Evolutionary conservation across 495 filamentous ascomycete genomes (phyloP), one percentile per base, ranked within the genome.

Genomic region (Neurospora sp.): DNA sequence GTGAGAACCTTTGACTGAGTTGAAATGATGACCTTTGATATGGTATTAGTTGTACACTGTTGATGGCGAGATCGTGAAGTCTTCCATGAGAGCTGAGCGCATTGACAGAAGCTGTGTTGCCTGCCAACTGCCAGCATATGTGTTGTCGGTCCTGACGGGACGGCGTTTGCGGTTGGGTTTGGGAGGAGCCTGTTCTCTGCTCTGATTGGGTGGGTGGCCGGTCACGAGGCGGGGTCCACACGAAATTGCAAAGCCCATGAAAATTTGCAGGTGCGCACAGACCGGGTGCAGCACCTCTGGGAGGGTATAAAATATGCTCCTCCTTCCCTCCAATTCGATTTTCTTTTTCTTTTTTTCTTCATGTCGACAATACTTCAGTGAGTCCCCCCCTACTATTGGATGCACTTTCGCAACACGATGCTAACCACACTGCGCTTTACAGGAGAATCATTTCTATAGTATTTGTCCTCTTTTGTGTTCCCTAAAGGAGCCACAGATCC

Each of bases 401-500:
- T 65, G 53, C 27, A 14, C 6, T 16, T 27, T 70, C 20, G 18
- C 69, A 53, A 22, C 39, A 61, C 4, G 38, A 70, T 48, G 11
- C 70, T 71, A 59, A 71, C 70, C 41, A 53, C 70, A 10, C 7
- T 3, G 31, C 9, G 11, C 70, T 48, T 35, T 18, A 39, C 70
- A 71, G 70, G 70, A 71, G 70, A 71, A 71, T 71, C 70, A 71
- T 71, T 71, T 71, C 70, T 71, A 71, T 71, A 71, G 70, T 71
- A 71, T 42, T 71, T 48, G 70, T 71, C 70, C 70, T 48, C 70
- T 87, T 89, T 88, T 92, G 88, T 89, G 87, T 89, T 91, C 85
- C 90, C 88, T 88, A 92, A 88, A 90, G 82, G 82, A 88, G 86
- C 85, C 82, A 87, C 85, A 87, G 86, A 88, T 82, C 83, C 85